Conservation (phyloP, 176 grass and related monocot genomes). For the Lolium rigidum region DNA sequence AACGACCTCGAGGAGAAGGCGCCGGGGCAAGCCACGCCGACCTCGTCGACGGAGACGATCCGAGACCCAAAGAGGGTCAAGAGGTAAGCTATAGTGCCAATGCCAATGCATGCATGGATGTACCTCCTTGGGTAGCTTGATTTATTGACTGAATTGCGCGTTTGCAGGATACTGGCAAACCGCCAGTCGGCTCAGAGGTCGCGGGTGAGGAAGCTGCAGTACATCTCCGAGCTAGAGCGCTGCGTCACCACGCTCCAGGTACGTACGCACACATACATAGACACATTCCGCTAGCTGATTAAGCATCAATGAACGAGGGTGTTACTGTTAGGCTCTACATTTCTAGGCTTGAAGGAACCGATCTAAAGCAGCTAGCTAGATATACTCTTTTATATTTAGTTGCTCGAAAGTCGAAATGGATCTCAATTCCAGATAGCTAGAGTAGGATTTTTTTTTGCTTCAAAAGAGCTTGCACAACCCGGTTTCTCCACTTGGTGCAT, state of each 20-base stretch:
- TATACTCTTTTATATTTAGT: neutral
- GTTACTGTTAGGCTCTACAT: neutral
- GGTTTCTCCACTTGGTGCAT: no score
- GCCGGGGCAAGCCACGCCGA: neutral
- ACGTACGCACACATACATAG: neutral
- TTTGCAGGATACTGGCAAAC: slow-evolving; percentile 81
- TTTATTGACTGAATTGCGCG: neutral
- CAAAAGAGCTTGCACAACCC: no score
- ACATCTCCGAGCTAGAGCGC: slow-evolving; percentile 98
- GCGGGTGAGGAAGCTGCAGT: slow-evolving; percentile 96
- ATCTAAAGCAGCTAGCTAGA: neutral
- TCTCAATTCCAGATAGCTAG: neutral
- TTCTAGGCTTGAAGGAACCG: neutral
- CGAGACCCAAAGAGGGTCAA: slow-evolving; percentile 91
- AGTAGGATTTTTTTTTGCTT: no score
- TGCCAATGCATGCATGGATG: slow-evolving; percentile 17
- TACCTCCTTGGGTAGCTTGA: neutral
- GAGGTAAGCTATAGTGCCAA: slow-evolving; percentile 54
- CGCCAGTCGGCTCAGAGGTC: slow-evolving; percentile 98
- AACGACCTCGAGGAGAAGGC: neutral
- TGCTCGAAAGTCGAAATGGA: neutral
- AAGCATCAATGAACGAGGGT: neutral
- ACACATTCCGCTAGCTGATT: neutral
- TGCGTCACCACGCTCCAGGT: slow-evolving; percentile 96
- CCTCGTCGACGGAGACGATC: slow-evolving; percentile 39